phyloP scores from a whole-genome alignment of 2,329 filamentous ascomycete genomes.

The Talaromyces sp. region DNA sequence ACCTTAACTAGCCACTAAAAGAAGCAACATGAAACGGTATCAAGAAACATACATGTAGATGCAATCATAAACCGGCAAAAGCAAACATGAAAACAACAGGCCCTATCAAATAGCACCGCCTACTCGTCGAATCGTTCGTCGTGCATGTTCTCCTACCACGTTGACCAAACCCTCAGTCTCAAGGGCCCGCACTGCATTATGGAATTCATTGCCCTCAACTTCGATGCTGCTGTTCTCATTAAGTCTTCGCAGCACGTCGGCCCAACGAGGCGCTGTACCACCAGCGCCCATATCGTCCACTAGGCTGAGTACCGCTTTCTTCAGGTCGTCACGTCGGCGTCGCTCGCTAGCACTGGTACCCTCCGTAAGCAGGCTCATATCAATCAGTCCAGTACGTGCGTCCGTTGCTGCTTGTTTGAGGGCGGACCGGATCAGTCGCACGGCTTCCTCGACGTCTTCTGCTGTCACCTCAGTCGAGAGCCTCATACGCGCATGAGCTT shows the following conservation, averaged over 20 bases:
- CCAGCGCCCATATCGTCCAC: slow-evolving; percentile 74
- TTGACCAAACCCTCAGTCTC: slow-evolving; percentile 82
- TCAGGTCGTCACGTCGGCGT: slow-evolving; percentile 75
- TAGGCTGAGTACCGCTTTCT: slow-evolving; percentile 66
- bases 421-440: slow-evolving; percentile 85
- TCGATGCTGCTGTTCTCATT: slow-evolving; percentile 63
- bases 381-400: slow-evolving; percentile 80
- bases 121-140: slow-evolving; percentile 74
- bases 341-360: slow-evolving; percentile 88
- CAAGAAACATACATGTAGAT: not conserved
- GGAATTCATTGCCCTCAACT: slow-evolving; percentile 75
- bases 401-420: slow-evolving; percentile 98
- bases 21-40: not conserved
- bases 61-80: not conserved
- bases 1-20: not conserved
- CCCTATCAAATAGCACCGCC: slow-evolving; percentile 39
- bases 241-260: slow-evolving; percentile 70
- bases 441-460: slow-evolving; percentile 81
- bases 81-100: not conserved
- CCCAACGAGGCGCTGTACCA: slow-evolving; percentile 64
- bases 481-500: slow-evolving; percentile 98
- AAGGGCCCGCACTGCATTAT: slow-evolving; percentile 69
- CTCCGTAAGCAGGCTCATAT: slow-evolving; percentile 92
- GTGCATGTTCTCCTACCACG: slow-evolving; percentile 75
- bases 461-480: slow-evolving; percentile 69